Base-by-base conservation (phyloP, 1,284 basidiomycete species). In the Acaromyces ingoldii region DNA sequence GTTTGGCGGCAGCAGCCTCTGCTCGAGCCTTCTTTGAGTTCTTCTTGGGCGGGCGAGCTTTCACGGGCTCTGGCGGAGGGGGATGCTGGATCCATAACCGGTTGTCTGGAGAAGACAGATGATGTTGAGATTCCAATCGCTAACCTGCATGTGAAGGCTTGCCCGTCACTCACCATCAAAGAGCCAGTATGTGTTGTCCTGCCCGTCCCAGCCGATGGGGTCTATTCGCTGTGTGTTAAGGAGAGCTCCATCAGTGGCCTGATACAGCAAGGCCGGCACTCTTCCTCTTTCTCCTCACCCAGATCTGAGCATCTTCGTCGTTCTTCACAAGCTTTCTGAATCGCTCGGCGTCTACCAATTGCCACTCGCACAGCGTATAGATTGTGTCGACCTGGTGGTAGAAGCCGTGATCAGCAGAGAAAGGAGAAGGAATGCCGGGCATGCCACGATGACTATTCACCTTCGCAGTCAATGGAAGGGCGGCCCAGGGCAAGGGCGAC, bases 111-210 rank as follows among this genome's bases (percentile, higher is more conserved):
- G n/a, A n/a, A n/a, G n/a, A n/a, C n/a, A n/a, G n/a, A n/a, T n/a
- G n/a, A n/a, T n/a, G n/a, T n/a, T n/a, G n/a, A n/a, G n/a, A n/a
- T n/a, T 7, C 17, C 33, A 9, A 37, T 9, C 7, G 4, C 17
- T 37, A 6, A 21, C 21, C 5, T 6, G 9, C 19, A 33, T 10
- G 36, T 15, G 33, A 34, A n/a, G 33, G 19, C 33, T 34, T 15
- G 43, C 6, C 28, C 17, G 17, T 13, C 2, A 60, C 76, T 48
- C 31, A 78, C 78, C 83, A 83, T 89, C 89, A 63, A 91, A 88
- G 19, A 90, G 78, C 89, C 88, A 91, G 74, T 91, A 93, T 0
- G 86, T 85, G 74, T 90, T 91, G 21, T 80, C 80, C 65, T 85
- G 84, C 17, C 82, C 80, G 69, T 93, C 90, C 69, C 86, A 88